Evolutionary conservation across 106 monocot species (phyloP).

Genomic region (Dendrobium huoshanense): DNA sequence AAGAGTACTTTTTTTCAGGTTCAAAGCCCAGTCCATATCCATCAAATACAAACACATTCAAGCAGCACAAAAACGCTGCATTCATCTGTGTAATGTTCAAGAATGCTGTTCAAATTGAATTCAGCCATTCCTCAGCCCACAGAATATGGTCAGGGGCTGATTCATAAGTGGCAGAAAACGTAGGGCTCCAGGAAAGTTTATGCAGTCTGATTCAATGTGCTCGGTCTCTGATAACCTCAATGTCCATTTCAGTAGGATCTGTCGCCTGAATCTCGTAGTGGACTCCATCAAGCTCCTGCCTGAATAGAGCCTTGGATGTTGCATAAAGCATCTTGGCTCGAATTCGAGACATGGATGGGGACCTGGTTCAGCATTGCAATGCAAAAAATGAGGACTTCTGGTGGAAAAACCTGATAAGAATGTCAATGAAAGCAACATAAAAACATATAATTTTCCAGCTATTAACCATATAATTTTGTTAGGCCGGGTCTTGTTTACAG

Average conservation of each 20-base stretch:
- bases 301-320: conserved; percentile 16
- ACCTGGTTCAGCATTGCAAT: conserved; percentile 11
- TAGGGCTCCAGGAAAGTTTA: neutral
- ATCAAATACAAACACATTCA: neutral
- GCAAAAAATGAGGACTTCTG: neutral
- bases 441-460: neutral
- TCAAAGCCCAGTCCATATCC: neutral
- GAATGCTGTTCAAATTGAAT: neutral
- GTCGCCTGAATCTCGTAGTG: conserved; percentile 27
- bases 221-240: conserved; percentile 19
- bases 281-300: conserved; percentile 14
- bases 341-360: conserved; percentile 14
- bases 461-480: too few relatives aligned
- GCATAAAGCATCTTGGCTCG: conserved; percentile 30
- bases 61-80: neutral
- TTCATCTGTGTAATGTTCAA: neutral
- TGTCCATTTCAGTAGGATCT: conserved; percentile 18
- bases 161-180: neutral
- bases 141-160: neutral
- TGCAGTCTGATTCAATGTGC: conserved; percentile 13
- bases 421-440: neutral
- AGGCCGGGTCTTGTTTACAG: too few relatives aligned
- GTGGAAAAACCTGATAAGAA: neutral
- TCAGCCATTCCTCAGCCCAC: neutral
- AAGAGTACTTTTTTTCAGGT: too few relatives aligned